Evolutionary conservation across 495 filamentous ascomycete species (phyloP), one percentile per base, ranked within the genome.

Genomic region (Xylaria grammica): DNA sequence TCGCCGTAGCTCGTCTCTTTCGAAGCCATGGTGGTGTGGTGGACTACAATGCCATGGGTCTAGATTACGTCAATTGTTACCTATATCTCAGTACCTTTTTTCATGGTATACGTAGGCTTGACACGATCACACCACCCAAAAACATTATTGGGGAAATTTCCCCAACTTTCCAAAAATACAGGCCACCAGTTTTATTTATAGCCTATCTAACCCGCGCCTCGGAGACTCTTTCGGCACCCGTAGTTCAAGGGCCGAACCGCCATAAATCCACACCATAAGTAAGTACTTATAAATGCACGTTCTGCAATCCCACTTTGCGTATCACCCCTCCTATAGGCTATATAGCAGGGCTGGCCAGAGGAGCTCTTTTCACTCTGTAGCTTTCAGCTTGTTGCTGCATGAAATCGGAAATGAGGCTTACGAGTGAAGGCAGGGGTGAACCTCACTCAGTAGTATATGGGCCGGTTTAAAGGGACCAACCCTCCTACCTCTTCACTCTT

Each of bases 361-460:
- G 11, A 36, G 32, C 11, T 53, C 40, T 24, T 32, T 38, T 56
- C 30, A 32, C 53, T 56, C 53, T 38, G 34, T 32, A 42, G 40
- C 32, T 55, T 22, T 55, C 34, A 55, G 52, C 32, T 54, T 29
- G 51, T 24, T 15, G 51, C 51, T 38, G 53, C 53, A 56, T 42
- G 53, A 27, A 27, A 40, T 56, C 22, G 20, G 34, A 56, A 56
- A 56, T 54, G 53, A 56, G 53, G 32, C 53, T 56, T 38, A 42
- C 34, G 3, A 30, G 53, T 56, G 34, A 27, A 27, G 40, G 20
- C 53, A n/a, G 10, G 34, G 50, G 17, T n/a, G 13, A 24, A 55
- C 17, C 19, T 11, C 10, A 15, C 15, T 15, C 6, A 36, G 5
- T 52, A 38, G 34, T 52, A n/a, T 20, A 52, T 52, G 50, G 15